Evolutionary conservation across 306 rosid species (phyloP), one percentile per base, ranked within the genome.

Genomic region (Senna tora): DNA sequence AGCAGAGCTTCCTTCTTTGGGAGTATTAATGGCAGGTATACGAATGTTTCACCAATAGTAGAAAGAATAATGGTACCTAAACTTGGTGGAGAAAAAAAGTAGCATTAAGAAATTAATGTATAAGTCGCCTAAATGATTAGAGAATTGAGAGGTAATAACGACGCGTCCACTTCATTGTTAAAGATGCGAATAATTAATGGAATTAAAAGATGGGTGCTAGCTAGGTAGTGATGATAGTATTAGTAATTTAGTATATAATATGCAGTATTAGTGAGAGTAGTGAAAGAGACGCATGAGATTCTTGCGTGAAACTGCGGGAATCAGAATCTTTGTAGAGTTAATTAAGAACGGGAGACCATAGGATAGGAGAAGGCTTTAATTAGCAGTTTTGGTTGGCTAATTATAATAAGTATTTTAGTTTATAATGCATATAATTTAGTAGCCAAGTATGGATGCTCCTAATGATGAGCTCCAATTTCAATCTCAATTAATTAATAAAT

Each of bases 271-370:
- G 39, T 62, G 42, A 46, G 42, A 22, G 28, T 38, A 22, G n/a
- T n/a, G 71, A 65, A 65, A 14, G 56, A 43, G 71, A 65, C 42
- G 38, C 51, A 54, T 65, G 58, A 16, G 79, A 58, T 55, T 66
- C 59, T 50, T 43, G 33, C 28, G 32, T 30, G 67, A 53, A 34
- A 41, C 46, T 41, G 58, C 9, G 32, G 51, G 67, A 53, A 64
- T 64, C 66, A 55, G 79, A 65, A 75, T 54, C 72, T 43, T 25
- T 7, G 58, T 3, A 3, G 9, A 64, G 21, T 25, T 13, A 51
- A 46, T 25, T 13, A 51, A 46, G 19, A 63, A 42, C 28, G 11
- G 14, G 42, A 49, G 16, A 28, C 17, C 52, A 47, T 74, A 74
- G 45, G 22, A 61, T 61, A 61, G 49, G 16, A 61, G 46, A 62